Conservation (phyloP, 2,329 filamentous ascomycete genomes). For the Epichloe brachyelytri region DNA sequence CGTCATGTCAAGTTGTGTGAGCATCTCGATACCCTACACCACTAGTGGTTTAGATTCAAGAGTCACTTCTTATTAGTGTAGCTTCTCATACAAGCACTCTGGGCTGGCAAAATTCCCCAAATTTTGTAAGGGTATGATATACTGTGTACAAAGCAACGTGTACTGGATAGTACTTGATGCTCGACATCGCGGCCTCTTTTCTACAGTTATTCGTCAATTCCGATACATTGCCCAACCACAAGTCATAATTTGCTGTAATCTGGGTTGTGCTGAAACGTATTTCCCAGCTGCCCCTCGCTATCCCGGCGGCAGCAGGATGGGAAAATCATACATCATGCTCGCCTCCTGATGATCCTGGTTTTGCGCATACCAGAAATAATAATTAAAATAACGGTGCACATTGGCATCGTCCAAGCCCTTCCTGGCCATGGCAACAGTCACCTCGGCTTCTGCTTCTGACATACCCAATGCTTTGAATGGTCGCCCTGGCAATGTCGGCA, state of each 20-base stretch:
- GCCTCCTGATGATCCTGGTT: slow-evolving; percentile 7
- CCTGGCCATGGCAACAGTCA: slow-evolving; percentile 14
- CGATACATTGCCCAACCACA: neutral
- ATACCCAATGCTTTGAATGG: slow-evolving; percentile 20
- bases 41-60: too few relatives aligned
- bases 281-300: neutral
- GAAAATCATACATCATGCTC: neutral
- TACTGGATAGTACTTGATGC: too few relatives aligned
- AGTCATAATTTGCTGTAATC: neutral
- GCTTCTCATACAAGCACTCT: too few relatives aligned
- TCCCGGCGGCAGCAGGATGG: neutral
- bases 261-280: too few relatives aligned
- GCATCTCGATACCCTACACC: too few relatives aligned
- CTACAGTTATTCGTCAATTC: neutral
- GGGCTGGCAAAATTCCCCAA: too few relatives aligned
- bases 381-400: slow-evolving; percentile 23
- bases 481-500: slow-evolving; percentile 23
- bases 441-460: slow-evolving; percentile 16
- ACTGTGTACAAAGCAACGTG: too few relatives aligned
- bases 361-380: slow-evolving; percentile 25
- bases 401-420: slow-evolving; percentile 14
- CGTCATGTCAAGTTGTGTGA: neutral
- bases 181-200: too few relatives aligned
- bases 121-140: neutral
- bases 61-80: too few relatives aligned